These are phyloP conservation scores for Aspergillus ellipticus DNA, from an alignment of 495 filamentous ascomycete species.

Conservation along the genomic window DNA sequence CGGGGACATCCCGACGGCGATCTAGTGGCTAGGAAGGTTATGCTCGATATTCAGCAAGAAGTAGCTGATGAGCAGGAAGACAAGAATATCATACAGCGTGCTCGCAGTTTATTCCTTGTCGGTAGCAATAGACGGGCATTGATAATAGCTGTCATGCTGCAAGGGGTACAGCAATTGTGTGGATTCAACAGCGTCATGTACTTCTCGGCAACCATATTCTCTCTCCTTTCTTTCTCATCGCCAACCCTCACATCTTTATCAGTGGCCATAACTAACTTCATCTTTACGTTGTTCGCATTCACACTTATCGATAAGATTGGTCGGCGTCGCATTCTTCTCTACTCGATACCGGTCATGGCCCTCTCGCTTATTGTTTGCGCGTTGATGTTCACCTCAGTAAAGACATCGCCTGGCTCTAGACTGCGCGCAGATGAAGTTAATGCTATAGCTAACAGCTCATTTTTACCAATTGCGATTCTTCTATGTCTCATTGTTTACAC, in stretches of 20 bases:
- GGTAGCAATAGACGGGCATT: slow-evolving; percentile 73
- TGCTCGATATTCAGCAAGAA: slow-evolving; percentile 66
- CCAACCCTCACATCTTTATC: slow-evolving; percentile 79
- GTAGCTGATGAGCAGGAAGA: slow-evolving; percentile 60
- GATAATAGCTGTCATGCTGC: slow-evolving; percentile 78
- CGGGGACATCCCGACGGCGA: slow-evolving; percentile 44
- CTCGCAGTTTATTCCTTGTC: slow-evolving; percentile 52
- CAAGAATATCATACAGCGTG: slow-evolving; percentile 35
- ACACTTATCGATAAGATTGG: slow-evolving; percentile 76
- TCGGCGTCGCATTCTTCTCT: slow-evolving; percentile 74
- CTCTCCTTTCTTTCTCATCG: slow-evolving; percentile 69
- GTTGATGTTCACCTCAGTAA: slow-evolving; percentile 61
- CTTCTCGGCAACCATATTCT: slow-evolving; percentile 88
- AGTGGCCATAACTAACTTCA: slow-evolving; percentile 80
- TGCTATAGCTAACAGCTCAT: slow-evolving; percentile 5
- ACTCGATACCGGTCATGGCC: slow-evolving; percentile 82
- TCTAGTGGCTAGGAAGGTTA: slow-evolving; percentile 49
- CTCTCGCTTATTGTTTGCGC: slow-evolving; percentile 64
- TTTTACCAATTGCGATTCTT: slow-evolving; percentile 53
- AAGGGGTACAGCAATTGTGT: slow-evolving; percentile 84
- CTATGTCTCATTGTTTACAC: slow-evolving; percentile 77
- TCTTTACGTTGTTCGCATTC: slow-evolving; percentile 74
- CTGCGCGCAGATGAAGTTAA: slow-evolving; percentile 1
- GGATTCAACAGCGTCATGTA: slow-evolving; percentile 97
- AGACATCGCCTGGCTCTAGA: slow-evolving; percentile 17